Percentiles rank a stretch among this genome's conserved stretches.
Conservation (phyloP, 257 asterid genomes). For the Dorcoceras hygrometricum region DNA sequence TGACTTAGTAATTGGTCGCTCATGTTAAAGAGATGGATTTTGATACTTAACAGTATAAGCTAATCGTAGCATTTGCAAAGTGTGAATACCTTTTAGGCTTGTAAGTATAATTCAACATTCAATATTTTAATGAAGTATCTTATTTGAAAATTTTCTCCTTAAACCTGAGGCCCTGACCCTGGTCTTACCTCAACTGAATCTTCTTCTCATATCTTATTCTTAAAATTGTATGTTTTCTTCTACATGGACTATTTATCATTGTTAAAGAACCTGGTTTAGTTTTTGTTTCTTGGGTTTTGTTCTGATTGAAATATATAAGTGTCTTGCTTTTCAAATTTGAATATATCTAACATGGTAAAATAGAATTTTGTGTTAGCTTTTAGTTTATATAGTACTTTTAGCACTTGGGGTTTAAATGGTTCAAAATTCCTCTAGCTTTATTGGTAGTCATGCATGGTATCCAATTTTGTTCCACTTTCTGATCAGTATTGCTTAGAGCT, state of each 20-base stretch:
- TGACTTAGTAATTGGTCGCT: too few species aligned
- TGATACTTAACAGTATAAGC: too few species aligned
- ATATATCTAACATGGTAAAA: conserved; percentile 14
- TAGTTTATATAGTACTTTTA: conserved; percentile 3
- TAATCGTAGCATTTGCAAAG: too few species aligned
- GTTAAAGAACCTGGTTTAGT: conserved; percentile 12
- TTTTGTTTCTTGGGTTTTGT: not conserved
- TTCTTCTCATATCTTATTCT: not conserved
- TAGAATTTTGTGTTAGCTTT: conserved; percentile 17
- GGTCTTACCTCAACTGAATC: not conserved
- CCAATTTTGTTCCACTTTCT: conserved; percentile 21
- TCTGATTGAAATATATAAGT: conserved; percentile 4
- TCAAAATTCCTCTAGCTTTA: not conserved
- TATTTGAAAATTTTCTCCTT: too few species aligned
- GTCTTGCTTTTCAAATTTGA: conserved; percentile 15
- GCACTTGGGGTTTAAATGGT: conserved; percentile 6
- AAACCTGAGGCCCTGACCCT: too few species aligned
- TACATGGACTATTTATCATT: conserved; percentile 11
- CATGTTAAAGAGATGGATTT: too few species aligned
- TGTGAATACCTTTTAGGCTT: too few species aligned
- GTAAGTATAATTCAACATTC: too few species aligned
- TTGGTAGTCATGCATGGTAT: conserved; percentile 13
- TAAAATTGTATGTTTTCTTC: not conserved
- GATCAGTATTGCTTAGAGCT: conserved; percentile 9
- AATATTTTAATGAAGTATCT: too few species aligned